These are phyloP conservation scores for Trichophyton simii DNA, from an alignment of 2,329 filamentous ascomycete genomes.

Conservation along the genomic window DNA sequence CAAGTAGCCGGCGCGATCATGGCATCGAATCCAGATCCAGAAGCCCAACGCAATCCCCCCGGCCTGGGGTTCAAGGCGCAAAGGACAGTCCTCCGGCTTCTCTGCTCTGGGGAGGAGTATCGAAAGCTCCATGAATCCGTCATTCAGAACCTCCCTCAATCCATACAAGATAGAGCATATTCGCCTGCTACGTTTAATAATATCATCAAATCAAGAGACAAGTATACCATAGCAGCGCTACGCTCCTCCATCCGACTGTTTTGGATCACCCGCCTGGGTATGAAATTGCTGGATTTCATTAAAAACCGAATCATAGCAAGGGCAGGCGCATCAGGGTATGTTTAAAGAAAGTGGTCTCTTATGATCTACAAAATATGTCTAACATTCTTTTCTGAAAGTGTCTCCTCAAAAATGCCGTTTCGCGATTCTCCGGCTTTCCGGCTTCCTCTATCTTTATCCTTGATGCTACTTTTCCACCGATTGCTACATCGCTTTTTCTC, in stretches of 20 bases:
- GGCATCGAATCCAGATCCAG: slow-evolving; percentile 5
- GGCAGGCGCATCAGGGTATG: neutral
- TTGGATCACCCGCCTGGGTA: slow-evolving; percentile 46
- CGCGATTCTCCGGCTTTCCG: slow-evolving; percentile 55
- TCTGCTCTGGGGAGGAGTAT: slow-evolving; percentile 72
- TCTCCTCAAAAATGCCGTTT: slow-evolving; percentile 28
- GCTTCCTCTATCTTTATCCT: slow-evolving; percentile 68
- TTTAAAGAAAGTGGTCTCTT: neutral
- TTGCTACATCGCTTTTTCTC: slow-evolving; percentile 82
- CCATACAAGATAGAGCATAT: slow-evolving; percentile 43
- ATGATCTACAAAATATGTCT: neutral
- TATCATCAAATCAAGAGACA: slow-evolving; percentile 42
- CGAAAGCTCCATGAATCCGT: slow-evolving; percentile 72
- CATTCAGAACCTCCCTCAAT: slow-evolving; percentile 53
- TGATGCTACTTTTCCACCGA: slow-evolving; percentile 77
- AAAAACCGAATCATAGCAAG: neutral
- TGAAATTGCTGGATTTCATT: slow-evolving; percentile 34
- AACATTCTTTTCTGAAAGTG: slow-evolving; percentile 12
- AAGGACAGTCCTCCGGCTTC: slow-evolving; percentile 59
- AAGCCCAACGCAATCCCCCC: neutral
- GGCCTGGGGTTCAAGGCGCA: slow-evolving; percentile 52
- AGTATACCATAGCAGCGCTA: slow-evolving; percentile 58
- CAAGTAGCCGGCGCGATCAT: neutral
- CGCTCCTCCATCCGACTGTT: slow-evolving; percentile 62
- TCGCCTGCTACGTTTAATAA: slow-evolving; percentile 41